phyloP scores from a whole-genome alignment of 2,329 filamentous ascomycete species.

The Endoconidiophora laricicola region DNA sequence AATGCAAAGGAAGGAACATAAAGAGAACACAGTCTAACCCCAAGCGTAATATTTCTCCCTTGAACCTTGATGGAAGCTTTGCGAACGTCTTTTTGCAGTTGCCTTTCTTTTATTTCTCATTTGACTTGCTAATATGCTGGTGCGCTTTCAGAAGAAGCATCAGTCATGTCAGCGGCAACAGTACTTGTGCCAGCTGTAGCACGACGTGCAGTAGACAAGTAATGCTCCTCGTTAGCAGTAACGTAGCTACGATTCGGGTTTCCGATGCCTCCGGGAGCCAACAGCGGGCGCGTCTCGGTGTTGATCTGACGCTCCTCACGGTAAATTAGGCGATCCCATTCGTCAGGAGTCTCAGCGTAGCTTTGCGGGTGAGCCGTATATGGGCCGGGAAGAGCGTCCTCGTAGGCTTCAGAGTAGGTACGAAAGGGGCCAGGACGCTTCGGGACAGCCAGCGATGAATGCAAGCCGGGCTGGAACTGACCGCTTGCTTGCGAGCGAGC shows the following conservation, averaged over 20 bases:
- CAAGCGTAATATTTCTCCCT: no score
- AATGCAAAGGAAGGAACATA: no score
- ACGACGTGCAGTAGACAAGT: no score
- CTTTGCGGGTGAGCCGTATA: slow-evolving; percentile 36
- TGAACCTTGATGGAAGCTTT: not conserved
- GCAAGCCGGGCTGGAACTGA: slow-evolving; percentile 17
- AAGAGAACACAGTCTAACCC: no score
- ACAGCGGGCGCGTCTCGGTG: slow-evolving; percentile 32
- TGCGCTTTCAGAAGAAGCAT: no score
- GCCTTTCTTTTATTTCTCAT: not conserved
- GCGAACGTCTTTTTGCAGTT: not conserved
- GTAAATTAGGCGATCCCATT: slow-evolving; percentile 32
- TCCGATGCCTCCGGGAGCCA: slow-evolving; percentile 33
- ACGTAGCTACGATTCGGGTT: slow-evolving; percentile 20
- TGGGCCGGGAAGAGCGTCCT: slow-evolving; percentile 32
- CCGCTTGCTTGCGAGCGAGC: slow-evolving; percentile 16
- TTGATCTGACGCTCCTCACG: slow-evolving; percentile 34
- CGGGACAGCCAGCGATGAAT: slow-evolving; percentile 12
- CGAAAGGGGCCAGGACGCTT: slow-evolving; percentile 24
- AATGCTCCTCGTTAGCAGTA: not conserved
- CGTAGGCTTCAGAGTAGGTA: slow-evolving; percentile 33
- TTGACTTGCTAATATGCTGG: not conserved
- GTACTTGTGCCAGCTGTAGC: no score
- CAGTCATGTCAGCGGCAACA: no score
- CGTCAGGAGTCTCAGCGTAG: slow-evolving; percentile 34